phyloP scores from a whole-genome alignment of 768 basidiomycete species.

The Trametes coccinea region DNA sequence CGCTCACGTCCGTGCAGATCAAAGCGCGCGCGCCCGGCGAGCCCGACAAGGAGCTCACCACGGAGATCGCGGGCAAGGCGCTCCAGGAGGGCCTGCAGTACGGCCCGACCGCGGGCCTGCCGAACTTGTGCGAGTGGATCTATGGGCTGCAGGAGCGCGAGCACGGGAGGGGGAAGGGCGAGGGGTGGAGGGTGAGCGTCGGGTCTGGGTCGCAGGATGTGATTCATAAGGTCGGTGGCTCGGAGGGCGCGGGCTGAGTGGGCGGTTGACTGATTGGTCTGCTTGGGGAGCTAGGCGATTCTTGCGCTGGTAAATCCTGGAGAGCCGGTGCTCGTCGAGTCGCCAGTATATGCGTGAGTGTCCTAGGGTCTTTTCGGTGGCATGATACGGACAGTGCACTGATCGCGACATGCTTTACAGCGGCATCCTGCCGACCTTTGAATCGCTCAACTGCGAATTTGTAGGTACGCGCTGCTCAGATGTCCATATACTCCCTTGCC shows the following conservation, averaged over 20 bases:
- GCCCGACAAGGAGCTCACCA: slow-evolving; percentile 53
- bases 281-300: slow-evolving; percentile 53
- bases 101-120: slow-evolving; percentile 70
- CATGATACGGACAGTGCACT: background rate
- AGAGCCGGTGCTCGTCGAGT: slow-evolving; percentile 82
- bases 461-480: slow-evolving; percentile 46
- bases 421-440: slow-evolving; percentile 69
- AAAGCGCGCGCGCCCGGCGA: slow-evolving; percentile 58
- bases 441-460: slow-evolving; percentile 52
- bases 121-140: slow-evolving; percentile 66
- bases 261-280: background rate
- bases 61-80: slow-evolving; percentile 39
- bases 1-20: slow-evolving; percentile 33
- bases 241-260: background rate
- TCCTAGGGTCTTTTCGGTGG: no score
- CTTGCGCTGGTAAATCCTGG: slow-evolving; percentile 75
- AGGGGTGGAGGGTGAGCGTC: slow-evolving; percentile 76
- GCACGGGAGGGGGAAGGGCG: slow-evolving; percentile 61
- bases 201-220: slow-evolving; percentile 91
- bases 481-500: no score
- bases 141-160: slow-evolving; percentile 66
- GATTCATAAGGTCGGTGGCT: slow-evolving; percentile 68
- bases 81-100: slow-evolving; percentile 69
- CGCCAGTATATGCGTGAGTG: slow-evolving; percentile 74
- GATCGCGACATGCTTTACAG: slow-evolving; percentile 35